Evolutionary conservation across 139 green algal genomes (phyloP), one percentile per base, ranked within the genome.

Genomic region (Chlorella sp.): DNA sequence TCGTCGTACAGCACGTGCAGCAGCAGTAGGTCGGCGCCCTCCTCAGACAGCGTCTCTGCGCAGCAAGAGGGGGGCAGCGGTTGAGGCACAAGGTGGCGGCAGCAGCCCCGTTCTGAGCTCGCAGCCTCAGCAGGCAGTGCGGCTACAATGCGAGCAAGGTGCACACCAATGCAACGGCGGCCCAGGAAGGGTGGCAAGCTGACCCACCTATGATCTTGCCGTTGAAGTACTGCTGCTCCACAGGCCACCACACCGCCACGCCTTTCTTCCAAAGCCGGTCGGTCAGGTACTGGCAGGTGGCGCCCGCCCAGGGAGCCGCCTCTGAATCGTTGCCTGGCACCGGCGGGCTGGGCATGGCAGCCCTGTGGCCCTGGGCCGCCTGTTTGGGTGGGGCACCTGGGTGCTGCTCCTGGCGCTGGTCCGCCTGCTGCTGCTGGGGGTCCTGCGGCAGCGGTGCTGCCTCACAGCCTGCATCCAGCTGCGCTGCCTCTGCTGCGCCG

Each of bases 191-290:
- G 56, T n/a, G 56, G 56, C 56, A 65, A 24, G 56, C 56, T 65
- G 56, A 32, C 73, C 9, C 60, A 83, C 77, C 77, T 2, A 60
- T 11, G 41, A 83, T 83, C 2, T 43, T 34, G 3, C 58, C 77
- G 11, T 83, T 64, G 19, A 41, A n/a, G 8, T 60, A 83, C 22
- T 46, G 40, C 30, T 48, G 34, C 26, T 36, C 5, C 7, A 28
- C 60, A 13, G 43, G 22, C 77, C 77, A 58, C 77, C 77, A 74
- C 58, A 83, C 77, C 28, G 60, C 73, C 60, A n/a, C 60, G 7
- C 34, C 41, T 26, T 58, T 43, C 28, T 56, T 56, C 20, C 43
- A 26, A 41, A 83, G 40, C 34, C 44, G 38, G 22, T n/a, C 17
- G 4, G 41, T 22, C 60, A 83, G 77, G 13, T 17, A n/a, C 36